A percentile compares a stretch with the other conserved stretches of the same genome.
These are phyloP conservation scores for Hsuehochloa calcarea DNA, from an alignment of 176 grass and related monocot species.

Conservation along the genomic window DNA sequence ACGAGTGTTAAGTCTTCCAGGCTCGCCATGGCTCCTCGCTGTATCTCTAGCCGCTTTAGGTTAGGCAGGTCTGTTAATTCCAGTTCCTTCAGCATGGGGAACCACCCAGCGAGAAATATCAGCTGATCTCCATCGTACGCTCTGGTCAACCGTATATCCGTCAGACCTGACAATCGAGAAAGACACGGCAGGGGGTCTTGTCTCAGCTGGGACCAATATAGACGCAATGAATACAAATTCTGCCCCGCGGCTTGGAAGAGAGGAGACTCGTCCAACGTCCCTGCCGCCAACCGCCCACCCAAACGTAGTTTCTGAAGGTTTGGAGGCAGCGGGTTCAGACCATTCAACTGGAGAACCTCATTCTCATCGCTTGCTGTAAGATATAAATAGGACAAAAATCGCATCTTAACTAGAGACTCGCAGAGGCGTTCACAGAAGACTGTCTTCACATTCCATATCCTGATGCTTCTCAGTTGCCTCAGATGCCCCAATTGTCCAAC, in stretches of 20 bases:
- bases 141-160: not conserved
- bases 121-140: slow-evolving; percentile 31
- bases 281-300: not conserved
- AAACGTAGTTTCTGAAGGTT: slow-evolving; percentile 1
- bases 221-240: not conserved
- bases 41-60: slow-evolving; percentile 8
- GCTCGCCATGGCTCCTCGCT: not conserved
- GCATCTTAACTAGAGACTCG: slow-evolving; percentile 18
- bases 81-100: slow-evolving; percentile 1
- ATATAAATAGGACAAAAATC: not conserved
- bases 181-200: slow-evolving; percentile 13
- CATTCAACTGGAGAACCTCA: slow-evolving; percentile 15
- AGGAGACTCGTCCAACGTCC: not conserved
- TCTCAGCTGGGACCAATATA: not conserved
- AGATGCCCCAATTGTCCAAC: not conserved
- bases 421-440: not conserved
- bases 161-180: slow-evolving; percentile 9
- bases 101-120: not conserved
- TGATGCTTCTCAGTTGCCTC: not conserved
- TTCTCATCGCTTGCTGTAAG: not conserved
- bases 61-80: not conserved
- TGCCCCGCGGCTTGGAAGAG: not conserved
- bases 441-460: not conserved
- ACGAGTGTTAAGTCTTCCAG: too few relatives aligned
- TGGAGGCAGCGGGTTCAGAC: not conserved